phyloP scores from a whole-genome alignment of 345 rosid species.

The Eucalyptus viminalis region DNA sequence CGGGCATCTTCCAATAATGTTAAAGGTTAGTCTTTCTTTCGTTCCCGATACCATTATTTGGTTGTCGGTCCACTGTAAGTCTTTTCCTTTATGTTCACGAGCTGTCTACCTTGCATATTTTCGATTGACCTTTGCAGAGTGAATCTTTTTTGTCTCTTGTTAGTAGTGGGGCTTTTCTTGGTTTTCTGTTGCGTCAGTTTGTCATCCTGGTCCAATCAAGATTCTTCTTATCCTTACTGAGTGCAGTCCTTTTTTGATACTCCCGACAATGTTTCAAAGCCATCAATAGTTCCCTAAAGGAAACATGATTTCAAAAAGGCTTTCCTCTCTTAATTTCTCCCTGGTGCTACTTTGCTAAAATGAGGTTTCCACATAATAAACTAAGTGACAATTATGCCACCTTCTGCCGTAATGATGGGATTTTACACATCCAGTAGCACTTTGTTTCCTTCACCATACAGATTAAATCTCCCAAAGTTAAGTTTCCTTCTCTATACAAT shows the following conservation, averaged over 20 bases:
- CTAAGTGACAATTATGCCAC: neutral
- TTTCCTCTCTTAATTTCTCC: neutral
- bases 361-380: neutral
- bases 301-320: neutral
- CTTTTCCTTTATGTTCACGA: neutral
- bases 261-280: neutral
- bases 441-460: neutral
- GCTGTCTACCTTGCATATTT: neutral
- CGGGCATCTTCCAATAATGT: conserved; percentile 83
- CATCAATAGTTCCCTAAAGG: neutral
- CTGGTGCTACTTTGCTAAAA: neutral
- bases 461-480: neutral
- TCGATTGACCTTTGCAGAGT: neutral
- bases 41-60: neutral
- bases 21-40: conserved; percentile 41
- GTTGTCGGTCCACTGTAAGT: neutral
- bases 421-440: neutral
- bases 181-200: neutral
- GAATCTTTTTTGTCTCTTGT: neutral
- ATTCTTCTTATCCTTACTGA: neutral
- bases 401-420: neutral
- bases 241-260: neutral
- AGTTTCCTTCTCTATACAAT: neutral
- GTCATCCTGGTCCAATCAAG: neutral
- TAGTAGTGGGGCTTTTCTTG: neutral